Base-by-base conservation (phyloP, 164 flowering plant species). In the Aristolochia californica region DNA sequence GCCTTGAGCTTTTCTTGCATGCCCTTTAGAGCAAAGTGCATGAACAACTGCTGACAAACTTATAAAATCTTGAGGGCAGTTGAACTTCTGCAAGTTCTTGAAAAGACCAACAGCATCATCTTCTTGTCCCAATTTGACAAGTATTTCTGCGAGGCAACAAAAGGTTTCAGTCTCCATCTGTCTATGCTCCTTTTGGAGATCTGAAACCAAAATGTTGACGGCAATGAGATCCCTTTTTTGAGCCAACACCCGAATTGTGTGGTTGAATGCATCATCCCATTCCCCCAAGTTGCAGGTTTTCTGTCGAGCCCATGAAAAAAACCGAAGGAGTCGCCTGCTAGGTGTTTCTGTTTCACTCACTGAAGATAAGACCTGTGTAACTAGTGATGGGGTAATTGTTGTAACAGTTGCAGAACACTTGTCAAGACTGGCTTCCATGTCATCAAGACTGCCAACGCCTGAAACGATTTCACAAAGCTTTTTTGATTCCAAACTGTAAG, bases 91-190 rank as follows among this genome's bases (percentile, higher is more conserved):
- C 74, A 82, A 72, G 74, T 75, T 85, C 77, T 85, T 88, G 63
- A 85, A 85, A 27, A 85, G 60, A 15, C 89, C 82, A 64, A 85
- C 64, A 15, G 91, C 96, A 16, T 84, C 78, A 60, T 84, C 85
- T 70, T 78, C 88, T 70, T 71, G 78, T 18, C 85, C 83, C 27
- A 74, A 26, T 50, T 73, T 81, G 18, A 88, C 83, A 60, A 85
- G 70, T 15, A 73, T 58, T 64, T 83, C 84, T 15, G 83, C 84
- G 5, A 85, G 78, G 57, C 73, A 20, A 53, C 79, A 30, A 68
- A 78, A 88, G 25, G 87, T 80, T 43, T 62, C 72, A 0, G 53
- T 48, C 48, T 82, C 84, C 85, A 85, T 74, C 28, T 26, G 70
- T 26, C 87, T 62, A 13, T 65, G 66, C 61, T 82, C 84, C 57